A percentile compares a stretch with the other conserved stretches of the same genome.
Conservation (phyloP, 768 basidiomycete genomes). For the Paxillus involutus region DNA sequence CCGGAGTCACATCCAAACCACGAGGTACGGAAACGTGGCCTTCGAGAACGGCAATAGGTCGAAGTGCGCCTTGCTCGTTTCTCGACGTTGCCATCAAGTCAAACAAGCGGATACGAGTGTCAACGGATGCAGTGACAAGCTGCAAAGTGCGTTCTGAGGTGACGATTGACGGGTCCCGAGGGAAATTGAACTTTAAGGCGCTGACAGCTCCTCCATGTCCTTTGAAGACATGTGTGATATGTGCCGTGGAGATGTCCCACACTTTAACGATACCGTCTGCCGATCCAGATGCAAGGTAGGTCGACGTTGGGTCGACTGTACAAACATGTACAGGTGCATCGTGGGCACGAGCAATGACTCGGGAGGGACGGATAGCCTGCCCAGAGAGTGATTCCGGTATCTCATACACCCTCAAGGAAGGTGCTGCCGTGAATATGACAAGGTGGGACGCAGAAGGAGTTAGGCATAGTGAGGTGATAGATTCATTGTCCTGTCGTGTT, state of each 20-base stretch:
- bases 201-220: slow-evolving; percentile 98
- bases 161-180: slow-evolving; percentile 54
- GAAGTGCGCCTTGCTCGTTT: slow-evolving; percentile 52
- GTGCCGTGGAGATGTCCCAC: slow-evolving; percentile 87
- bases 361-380: slow-evolving; percentile 63
- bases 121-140: slow-evolving; percentile 88
- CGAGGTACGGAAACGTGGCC: slow-evolving; percentile 95
- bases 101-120: slow-evolving; percentile 90
- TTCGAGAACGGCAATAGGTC: slow-evolving; percentile 82
- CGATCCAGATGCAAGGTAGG: slow-evolving; percentile 92
- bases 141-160: slow-evolving; percentile 59
- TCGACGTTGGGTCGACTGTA: slow-evolving; percentile 78
- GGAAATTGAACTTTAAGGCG: slow-evolving; percentile 84
- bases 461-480: slow-evolving; percentile 81
- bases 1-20: slow-evolving; percentile 79
- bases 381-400: slow-evolving; percentile 53
- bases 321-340: slow-evolving; percentile 94
- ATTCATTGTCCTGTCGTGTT: slow-evolving; percentile 73
- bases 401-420: slow-evolving; percentile 82
- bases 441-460: slow-evolving; percentile 76
- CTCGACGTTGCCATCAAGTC: slow-evolving; percentile 72
- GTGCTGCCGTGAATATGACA: slow-evolving; percentile 76
- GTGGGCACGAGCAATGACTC: slow-evolving; percentile 82
- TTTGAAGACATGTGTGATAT: slow-evolving; percentile 91
- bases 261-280: slow-evolving; percentile 97